Conservation (phyloP, 1,284 basidiomycete species). For the Vanrija pseudolonga region DNA sequence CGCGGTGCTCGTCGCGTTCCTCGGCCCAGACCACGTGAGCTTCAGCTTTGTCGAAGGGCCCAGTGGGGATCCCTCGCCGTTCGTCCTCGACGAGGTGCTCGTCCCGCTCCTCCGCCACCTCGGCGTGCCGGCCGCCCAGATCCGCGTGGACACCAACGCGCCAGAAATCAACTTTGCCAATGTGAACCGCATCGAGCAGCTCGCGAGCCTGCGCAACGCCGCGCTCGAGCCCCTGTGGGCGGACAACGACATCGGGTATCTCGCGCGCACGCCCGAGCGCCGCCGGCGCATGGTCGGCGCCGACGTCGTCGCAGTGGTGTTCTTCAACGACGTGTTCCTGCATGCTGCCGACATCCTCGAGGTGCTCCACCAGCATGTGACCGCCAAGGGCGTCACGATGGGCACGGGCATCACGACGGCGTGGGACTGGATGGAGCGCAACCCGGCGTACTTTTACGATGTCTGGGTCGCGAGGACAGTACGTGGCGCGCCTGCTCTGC, state of each 20-base stretch:
- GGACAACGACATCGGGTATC: slow-evolving; percentile 9
- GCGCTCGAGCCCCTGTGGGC: slow-evolving; percentile 45
- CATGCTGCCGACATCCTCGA: slow-evolving; percentile 43
- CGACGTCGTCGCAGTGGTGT: slow-evolving; percentile 38
- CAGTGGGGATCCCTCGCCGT: slow-evolving; percentile 40
- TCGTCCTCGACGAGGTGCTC: slow-evolving; percentile 36
- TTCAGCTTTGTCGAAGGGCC: slow-evolving; percentile 49
- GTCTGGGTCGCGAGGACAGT: slow-evolving; percentile 48
- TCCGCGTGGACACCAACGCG: slow-evolving; percentile 35
- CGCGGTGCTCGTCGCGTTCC: slow-evolving; percentile 34
- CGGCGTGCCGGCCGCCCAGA: slow-evolving; percentile 28
- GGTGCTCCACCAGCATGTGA: slow-evolving; percentile 43
- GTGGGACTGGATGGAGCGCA: slow-evolving; percentile 46
- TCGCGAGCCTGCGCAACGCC: slow-evolving; percentile 44
- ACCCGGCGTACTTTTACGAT: slow-evolving; percentile 48
- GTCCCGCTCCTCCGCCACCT: slow-evolving; percentile 31
- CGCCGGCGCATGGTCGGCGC: slow-evolving; percentile 8
- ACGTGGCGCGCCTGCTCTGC: slow-evolving; percentile 15
- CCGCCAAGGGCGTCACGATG: slow-evolving; percentile 9
- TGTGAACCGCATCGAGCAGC: slow-evolving; percentile 44
- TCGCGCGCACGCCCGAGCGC: slow-evolving; percentile 6
- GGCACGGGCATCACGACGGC: slow-evolving; percentile 42
- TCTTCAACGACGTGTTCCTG: slow-evolving; percentile 50
- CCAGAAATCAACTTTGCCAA: slow-evolving; percentile 36
- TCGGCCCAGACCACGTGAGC: slow-evolving; percentile 35